Evolutionary conservation across 2,329 filamentous ascomycete genomes (phyloP).

Genomic region (Periconia macrospinosa): DNA sequence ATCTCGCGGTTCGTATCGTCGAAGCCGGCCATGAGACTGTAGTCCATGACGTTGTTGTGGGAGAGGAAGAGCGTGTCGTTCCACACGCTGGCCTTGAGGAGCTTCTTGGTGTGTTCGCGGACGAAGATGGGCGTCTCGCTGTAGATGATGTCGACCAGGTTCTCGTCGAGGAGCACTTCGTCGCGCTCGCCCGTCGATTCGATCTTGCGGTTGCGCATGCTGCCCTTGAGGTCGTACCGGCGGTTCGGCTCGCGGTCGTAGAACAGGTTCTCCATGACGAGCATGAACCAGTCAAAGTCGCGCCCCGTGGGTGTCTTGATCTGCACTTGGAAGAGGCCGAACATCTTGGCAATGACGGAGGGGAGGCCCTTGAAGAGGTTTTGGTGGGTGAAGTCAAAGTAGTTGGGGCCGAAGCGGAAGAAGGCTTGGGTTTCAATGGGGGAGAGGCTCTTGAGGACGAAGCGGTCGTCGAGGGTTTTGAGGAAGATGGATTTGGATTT

Average conservation of each 20-base stretch:
- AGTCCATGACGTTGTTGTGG: slow-evolving; percentile 98
- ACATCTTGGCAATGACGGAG: slow-evolving; percentile 98
- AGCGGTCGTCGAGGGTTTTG: slow-evolving; percentile 91
- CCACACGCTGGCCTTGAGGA: slow-evolving; percentile 88
- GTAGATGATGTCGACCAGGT: slow-evolving; percentile 99
- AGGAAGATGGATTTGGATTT: slow-evolving; percentile 98
- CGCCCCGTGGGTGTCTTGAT: slow-evolving; percentile 96
- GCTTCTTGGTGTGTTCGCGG: slow-evolving; percentile 92
- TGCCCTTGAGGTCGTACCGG: slow-evolving; percentile 87
- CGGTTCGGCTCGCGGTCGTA: slow-evolving; percentile 90
- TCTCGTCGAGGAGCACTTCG: slow-evolving; percentile 94
- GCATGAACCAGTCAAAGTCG: slow-evolving; percentile 90
- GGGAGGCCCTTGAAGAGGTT: slow-evolving; percentile 90
- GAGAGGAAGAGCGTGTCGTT: slow-evolving; percentile 96
- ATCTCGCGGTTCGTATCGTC: slow-evolving; percentile 88
- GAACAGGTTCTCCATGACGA: slow-evolving; percentile 97
- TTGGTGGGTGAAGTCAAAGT: slow-evolving; percentile 97
- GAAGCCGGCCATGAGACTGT: slow-evolving; percentile 96
- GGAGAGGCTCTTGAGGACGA: slow-evolving; percentile 89
- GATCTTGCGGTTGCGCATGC: slow-evolving; percentile 98
- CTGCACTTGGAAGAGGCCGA: slow-evolving; percentile 95
- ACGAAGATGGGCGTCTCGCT: slow-evolving; percentile 88
- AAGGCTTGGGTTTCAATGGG: slow-evolving; percentile 93
- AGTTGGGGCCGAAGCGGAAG: slow-evolving; percentile 91
- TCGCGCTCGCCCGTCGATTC: slow-evolving; percentile 94